Evolutionary conservation across 257 asterid species (phyloP).

Genomic region (Solanum dulcamara): DNA sequence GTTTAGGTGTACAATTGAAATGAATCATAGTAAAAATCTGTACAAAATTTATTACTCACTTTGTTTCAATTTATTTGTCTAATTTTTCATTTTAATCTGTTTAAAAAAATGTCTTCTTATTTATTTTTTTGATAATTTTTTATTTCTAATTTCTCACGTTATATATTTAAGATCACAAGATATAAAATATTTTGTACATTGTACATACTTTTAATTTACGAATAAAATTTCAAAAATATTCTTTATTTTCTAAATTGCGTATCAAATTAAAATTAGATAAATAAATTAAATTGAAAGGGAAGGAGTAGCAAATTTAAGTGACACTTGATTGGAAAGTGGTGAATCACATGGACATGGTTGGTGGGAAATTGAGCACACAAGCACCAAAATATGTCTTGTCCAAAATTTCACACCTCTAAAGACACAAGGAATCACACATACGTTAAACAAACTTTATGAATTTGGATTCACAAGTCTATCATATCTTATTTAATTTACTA

Average conservation of each 20-base stretch:
- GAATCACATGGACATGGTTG: background rate
- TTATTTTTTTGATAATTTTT: too few relatives aligned
- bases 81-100: too few relatives aligned
- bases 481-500: background rate
- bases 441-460: background rate
- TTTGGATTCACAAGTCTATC: background rate
- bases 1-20: background rate
- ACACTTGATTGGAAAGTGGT: background rate
- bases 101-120: background rate
- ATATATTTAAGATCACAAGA: too few relatives aligned
- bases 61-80: too few relatives aligned
- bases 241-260: background rate
- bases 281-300: background rate
- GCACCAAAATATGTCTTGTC: background rate
- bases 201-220: too few relatives aligned
- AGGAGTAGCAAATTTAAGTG: background rate
- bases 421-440: background rate
- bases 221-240: too few relatives aligned
- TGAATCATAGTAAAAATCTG: background rate
- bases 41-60: background rate
- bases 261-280: fast-evolving
- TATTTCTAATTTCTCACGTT: too few relatives aligned
- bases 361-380: background rate
- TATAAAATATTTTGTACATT: background rate
- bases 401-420: background rate